Evolutionary conservation across 1,284 basidiomycete species (phyloP), one percentile per base, ranked within the genome.

Genomic region (Singerocomus rubriflavus): DNA sequence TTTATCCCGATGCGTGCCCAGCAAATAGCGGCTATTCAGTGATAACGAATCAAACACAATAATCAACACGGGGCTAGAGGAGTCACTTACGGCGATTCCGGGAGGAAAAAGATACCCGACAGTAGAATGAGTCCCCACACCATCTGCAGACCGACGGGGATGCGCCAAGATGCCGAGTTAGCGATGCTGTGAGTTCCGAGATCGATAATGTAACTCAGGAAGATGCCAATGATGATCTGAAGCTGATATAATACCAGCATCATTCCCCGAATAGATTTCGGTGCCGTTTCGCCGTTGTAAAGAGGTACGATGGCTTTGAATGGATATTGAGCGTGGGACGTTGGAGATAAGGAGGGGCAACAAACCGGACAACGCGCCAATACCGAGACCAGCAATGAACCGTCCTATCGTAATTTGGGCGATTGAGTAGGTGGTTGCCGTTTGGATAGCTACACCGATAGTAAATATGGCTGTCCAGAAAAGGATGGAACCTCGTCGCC

Each of bases 261-360:
- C 26, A 82, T 80, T 7, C 88, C 88, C 62, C 88, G 80, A 53
- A 90, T 74, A 9, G 81, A 78, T 63, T 88, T 88, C 0, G 88
- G 88, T 0, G 88, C 80, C 1, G 86, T 86, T 67, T 91, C 88
- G 29, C 88, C 87, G 57, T 87, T 89, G 66, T 89, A 91, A 4
- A 91, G 76, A 43, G 87, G 87, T 0, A 91, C 87, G 52, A 89
- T 85, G 40, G 85, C 86, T 82, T 30, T 46, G 14, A 13, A 47
- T 29, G 21, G n/a, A 17, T 2, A 33, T 39, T 41, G 32, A 48
- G n/a, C 32, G 16, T 36, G 38, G 48, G 31, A 32, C 30, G 2
- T 25, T 13, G 25, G 10, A 6, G n/a, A 34, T 33, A 37, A 50
- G 14, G 5, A 16, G 6, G 6, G 9, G 4, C 14, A 13, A 40